Evolutionary conservation across 129 eudicot species (phyloP).

Genomic region (Lactuca sativa): DNA sequence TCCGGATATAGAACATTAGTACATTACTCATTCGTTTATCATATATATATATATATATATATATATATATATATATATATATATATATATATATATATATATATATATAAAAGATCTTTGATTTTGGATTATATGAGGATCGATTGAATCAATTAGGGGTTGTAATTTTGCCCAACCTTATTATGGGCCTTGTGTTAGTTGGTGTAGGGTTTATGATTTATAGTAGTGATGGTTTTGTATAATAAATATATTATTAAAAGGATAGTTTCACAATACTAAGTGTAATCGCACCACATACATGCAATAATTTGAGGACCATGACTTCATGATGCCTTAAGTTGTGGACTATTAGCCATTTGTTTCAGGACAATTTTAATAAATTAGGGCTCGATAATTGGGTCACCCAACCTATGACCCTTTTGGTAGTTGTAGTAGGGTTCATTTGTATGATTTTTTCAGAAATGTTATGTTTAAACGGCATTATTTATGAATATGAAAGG

Average conservation of each 20-base stretch:
- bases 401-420: slow-evolving; percentile 5
- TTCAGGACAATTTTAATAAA: not conserved
- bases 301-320: not conserved
- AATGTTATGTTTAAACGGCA: not conserved
- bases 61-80: no score
- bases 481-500: not conserved
- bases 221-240: not conserved
- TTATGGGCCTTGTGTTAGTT: slow-evolving; percentile 8
- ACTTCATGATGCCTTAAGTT: not conserved
- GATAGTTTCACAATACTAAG: slow-evolving; percentile 14
- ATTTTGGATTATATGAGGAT: not conserved
- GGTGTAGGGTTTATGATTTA: slow-evolving; percentile 26
- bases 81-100: no score
- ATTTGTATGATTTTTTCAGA: slow-evolving; percentile 1
- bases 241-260: slow-evolving; percentile 13
- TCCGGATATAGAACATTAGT: no score
- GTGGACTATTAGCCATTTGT: slow-evolving; percentile 15
- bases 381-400: slow-evolving; percentile 9
- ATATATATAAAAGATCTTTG: not conserved
- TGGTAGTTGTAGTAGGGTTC: slow-evolving; percentile 13
- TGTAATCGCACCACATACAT: slow-evolving; percentile 15
- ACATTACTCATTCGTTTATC: no score
- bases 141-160: slow-evolving; percentile 7
- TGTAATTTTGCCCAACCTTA: not conserved
- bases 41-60: no score